These are phyloP conservation scores for Maudiozyma bulderi DNA, from an alignment of 805 yeast species.

Conservation along the genomic window DNA sequence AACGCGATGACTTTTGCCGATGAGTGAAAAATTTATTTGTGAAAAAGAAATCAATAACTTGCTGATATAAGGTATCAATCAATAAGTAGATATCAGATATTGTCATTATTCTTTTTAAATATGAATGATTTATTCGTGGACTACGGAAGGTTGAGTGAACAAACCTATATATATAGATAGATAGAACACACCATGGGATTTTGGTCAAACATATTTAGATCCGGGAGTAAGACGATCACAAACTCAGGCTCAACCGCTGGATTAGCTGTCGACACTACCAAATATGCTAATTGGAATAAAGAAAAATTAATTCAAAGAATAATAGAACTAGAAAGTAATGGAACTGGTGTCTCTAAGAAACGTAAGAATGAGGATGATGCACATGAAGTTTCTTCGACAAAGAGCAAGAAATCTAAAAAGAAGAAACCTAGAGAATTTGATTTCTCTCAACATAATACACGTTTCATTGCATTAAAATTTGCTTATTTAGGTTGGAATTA, in stretches of 20 bases:
- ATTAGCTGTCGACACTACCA: slow-evolving; percentile 7
- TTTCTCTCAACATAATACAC: slow-evolving; percentile 48
- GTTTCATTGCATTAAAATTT: slow-evolving; percentile 73
- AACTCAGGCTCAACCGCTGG: not conserved
- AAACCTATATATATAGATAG: not conserved
- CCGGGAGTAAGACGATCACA: slow-evolving; percentile 3
- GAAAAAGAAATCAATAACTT: no score
- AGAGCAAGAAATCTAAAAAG: slow-evolving; percentile 21
- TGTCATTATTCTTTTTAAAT: no score
- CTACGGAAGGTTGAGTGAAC: no score
- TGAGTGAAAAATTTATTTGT: no score
- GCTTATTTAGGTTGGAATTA: slow-evolving; percentile 93
- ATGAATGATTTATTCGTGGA: no score
- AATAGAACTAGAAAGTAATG: slow-evolving; percentile 40
- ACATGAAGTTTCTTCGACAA: not conserved
- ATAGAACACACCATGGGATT: slow-evolving; percentile 8
- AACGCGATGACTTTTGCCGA: no score
- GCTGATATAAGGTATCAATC: no score
- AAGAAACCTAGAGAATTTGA: slow-evolving; percentile 45
- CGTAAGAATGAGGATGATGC: not conserved
- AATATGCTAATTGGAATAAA: slow-evolving; percentile 55
- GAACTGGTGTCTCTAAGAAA: not conserved
- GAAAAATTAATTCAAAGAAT: slow-evolving; percentile 53
- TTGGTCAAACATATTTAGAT: slow-evolving; percentile 9
- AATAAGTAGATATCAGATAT: no score